Base-by-base conservation (phyloP, 164 flowering plant species). In the Aristolochia californica region DNA sequence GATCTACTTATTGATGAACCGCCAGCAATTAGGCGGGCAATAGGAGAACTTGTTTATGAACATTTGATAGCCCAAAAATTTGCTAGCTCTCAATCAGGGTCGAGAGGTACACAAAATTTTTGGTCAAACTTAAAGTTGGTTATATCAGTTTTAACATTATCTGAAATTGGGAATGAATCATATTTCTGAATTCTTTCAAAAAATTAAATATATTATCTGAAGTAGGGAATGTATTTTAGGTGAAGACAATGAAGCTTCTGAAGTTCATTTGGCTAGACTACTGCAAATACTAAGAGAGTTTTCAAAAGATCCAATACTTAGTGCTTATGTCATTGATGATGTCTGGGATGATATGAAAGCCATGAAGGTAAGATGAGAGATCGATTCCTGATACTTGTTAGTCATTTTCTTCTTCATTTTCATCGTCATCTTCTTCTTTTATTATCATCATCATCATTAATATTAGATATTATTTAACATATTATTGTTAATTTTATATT, bases 301-400 rank as follows among this genome's bases (percentile, higher is more conserved):
- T 64, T 79, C 95, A 22, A 63, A 80, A 47, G 95, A 87, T 70
- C 89, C 85, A 58, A 82, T 91, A 52, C 67, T 93, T 49, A 78
- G 80, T 63, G 72, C 72, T 40, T 93, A 93, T 72, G 98, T 88
- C 65, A 83, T 93, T 63, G 98, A 93, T 76, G 97, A 93, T 78
- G 80, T 88, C 43, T 91, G 95, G 95, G 98, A 88, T 65, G 87
- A 82, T 78, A 91, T 91, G 98, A 79, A 77, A 24, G 93, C 98
- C 58, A 84, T 91, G 98, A 87, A 84, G 76, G 98, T 91, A 76
- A 61, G 78, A 61, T 62, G 47, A 47, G 45, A 22, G 25, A 43
- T 48, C 18, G 18, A 15, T 14, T 34, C n/a, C 16, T 2, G 40
- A 26, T 16, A 17, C 18, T 45, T 57, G 8, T 15, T 48, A 11